Base-by-base conservation (phyloP, 1,284 basidiomycete species). In the Trametes pubescens region DNA sequence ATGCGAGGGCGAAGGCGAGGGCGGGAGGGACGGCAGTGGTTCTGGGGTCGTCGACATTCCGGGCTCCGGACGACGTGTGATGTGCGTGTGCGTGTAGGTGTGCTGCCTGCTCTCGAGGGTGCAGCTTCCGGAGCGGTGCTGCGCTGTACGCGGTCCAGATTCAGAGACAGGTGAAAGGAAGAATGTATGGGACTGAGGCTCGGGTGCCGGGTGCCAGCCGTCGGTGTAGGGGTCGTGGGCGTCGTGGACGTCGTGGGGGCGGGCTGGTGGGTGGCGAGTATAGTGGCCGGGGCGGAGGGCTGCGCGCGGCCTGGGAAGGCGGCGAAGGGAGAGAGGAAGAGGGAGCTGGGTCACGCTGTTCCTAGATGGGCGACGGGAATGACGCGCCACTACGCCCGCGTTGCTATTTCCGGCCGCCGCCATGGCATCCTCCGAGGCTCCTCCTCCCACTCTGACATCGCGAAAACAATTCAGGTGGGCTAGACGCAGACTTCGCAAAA, bases 1-100 rank as follows among this genome's bases (percentile, higher is more conserved):
- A 14, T 40, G 40, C 9, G 29, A 24, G 10, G 57, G 54, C 4
- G 35, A 35, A 18, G 51, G 75, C 22, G 80, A 75, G 49, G 78
- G 75, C 22, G 80, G 76, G 55, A 78, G 71, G 5, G 81, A 81
- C 10, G 78, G 73, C 21, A 79, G 65, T 9, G 75, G 66, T 57
- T 71, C 71, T 14, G 77, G 76, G 35, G 71, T 64, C 61, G 67
- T 66, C 35, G 57, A 11, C 70, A 71, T 73, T 48, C 65, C 65
- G 52, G 62, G 34, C 59, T 57, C 32, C 40, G 10, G 38, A 38
- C 5, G 46, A 24, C 49, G 40, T 52, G 40, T n/a, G 21, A 47
- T 24, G n/a, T 61, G 56, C n/a, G 37, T 44, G n/a, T 37, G 16
- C 18, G 47, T 22, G 43, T 37, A 52, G 47, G 47, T 40, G 55